Percentiles rank a stretch among this genome's conserved stretches.
Evolutionary conservation across 164 flowering plant species (phyloP).

Genomic region (Santalum album): DNA sequence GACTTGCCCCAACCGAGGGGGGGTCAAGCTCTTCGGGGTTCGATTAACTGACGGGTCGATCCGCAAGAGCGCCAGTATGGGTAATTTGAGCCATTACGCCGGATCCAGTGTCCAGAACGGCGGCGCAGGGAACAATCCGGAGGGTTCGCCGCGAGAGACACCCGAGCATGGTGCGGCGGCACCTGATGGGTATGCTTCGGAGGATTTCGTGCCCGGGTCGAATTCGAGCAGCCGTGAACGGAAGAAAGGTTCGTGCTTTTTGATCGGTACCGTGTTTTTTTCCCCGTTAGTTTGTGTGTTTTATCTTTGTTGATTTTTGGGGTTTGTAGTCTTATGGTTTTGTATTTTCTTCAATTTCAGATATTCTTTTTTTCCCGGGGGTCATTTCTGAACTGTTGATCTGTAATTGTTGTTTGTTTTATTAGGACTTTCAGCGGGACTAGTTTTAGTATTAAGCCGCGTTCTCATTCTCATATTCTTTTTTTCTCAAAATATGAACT

Average conservation of each 20-base stretch:
- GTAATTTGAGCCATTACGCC: conserved; percentile 58
- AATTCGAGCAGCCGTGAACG: conserved; percentile 63
- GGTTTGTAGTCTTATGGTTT: no score
- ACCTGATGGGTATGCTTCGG: conserved; percentile 76
- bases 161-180: conserved; percentile 48
- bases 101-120: conserved; percentile 18
- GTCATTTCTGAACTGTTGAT: no score
- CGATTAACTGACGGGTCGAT: conserved; percentile 77
- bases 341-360: no score
- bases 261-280: background rate
- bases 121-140: conserved; percentile 17
- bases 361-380: no score
- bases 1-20: conserved; percentile 90
- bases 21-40: conserved; percentile 83
- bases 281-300: background rate
- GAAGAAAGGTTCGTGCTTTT: conserved; percentile 60
- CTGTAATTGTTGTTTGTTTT: no score
- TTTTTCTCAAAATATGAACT: no score
- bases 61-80: conserved; percentile 93
- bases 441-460: no score
- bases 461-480: no score
- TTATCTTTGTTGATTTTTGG: conserved; percentile 1
- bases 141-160: conserved; percentile 56
- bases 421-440: no score
- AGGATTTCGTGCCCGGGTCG: conserved; percentile 81